Evolutionary conservation across 306 rosid species (phyloP), one percentile per base, ranked within the genome.

Genomic region (Castanopsis chinensis): DNA sequence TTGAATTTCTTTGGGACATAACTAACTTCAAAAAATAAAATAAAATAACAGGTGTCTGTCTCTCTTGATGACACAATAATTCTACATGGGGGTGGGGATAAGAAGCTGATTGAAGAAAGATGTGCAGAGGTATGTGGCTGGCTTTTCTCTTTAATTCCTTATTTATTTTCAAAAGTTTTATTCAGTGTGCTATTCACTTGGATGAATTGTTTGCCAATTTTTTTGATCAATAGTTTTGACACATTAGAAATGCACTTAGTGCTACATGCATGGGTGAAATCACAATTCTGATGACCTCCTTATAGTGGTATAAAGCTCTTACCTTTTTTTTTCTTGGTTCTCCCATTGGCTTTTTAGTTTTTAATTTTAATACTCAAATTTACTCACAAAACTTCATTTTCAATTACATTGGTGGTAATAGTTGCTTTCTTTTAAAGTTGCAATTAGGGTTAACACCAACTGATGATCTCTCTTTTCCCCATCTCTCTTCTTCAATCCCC

Each of bases 41-140:
- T 79, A 43, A 30, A 63, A 28, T 69, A 57, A 71, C 85, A 95
- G 98, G 90, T 95, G 72, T 89, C 96, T 80, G 83, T 95, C 79
- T 86, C 98, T 65, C 86, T 90, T 76, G 99, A 92, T 75, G 97
- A 95, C 81, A 87, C 98, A 67, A 83, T 95, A 73, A 74, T 95
- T 89, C 90, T 92, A 67, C 90, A 91, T 72, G 99, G 99, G n/a
- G 96, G 96, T 17, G 99, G 99, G 70, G 94, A 95, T 81, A 95
- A 92, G 96, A 95, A 91, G 78, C 85, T 86, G 77, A 85, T 95
- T 78, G 97, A 91, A 89, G 99, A 91, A 78, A 91, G 99, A 89
- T 92, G 99, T 61, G 92, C 88, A 52, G 85, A 92, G 96, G 99
- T 95, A 83, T 35, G 69, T 20, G 27, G 33, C 55, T 76, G 51